phyloP scores from a whole-genome alignment of 768 basidiomycete genomes.

The Agaricus subrufescens region DNA sequence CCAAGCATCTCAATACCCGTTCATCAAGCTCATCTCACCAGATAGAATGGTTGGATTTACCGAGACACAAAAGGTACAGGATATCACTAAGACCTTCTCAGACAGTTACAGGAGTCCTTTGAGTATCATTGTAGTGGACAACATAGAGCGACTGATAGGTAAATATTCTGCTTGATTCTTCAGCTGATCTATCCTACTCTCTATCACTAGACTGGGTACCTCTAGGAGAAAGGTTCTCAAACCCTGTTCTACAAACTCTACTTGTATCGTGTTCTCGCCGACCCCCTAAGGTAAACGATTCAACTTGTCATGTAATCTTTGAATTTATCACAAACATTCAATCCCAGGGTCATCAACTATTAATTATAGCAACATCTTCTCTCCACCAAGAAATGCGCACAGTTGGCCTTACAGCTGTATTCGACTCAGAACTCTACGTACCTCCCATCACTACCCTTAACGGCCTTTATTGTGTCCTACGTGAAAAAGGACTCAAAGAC shows the following conservation, averaged over 20 bases:
- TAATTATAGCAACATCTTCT: constrained; percentile 91
- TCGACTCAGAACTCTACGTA: constrained; percentile 83
- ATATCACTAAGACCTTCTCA: constrained; percentile 88
- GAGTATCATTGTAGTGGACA: constrained; percentile 95
- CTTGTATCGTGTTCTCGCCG: constrained; percentile 83
- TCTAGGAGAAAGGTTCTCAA: constrained; percentile 93
- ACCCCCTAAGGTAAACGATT: constrained; percentile 79
- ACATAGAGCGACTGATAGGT: constrained; percentile 91
- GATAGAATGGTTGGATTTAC: constrained; percentile 96
- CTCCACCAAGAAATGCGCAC: constrained; percentile 81
- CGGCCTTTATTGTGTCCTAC: constrained; percentile 69
- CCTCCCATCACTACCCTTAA: constrained; percentile 72
- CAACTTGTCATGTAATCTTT: background rate
- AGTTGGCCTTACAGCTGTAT: constrained; percentile 82
- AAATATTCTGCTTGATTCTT: constrained; percentile 17
- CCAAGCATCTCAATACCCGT: constrained; percentile 86
- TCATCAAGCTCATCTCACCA: constrained; percentile 95
- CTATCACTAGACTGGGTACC: constrained; percentile 83
- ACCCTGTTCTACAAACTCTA: constrained; percentile 85
- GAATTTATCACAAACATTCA: too few species aligned
- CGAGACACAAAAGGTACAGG: constrained; percentile 87
- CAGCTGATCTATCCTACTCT: background rate
- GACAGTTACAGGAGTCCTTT: constrained; percentile 98
- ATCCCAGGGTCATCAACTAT: constrained; percentile 77
- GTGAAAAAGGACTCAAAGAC: constrained; percentile 48